These are phyloP conservation scores for Chionographis japonica DNA, from an alignment of 106 monocot genomes.

Conservation along the genomic window DNA sequence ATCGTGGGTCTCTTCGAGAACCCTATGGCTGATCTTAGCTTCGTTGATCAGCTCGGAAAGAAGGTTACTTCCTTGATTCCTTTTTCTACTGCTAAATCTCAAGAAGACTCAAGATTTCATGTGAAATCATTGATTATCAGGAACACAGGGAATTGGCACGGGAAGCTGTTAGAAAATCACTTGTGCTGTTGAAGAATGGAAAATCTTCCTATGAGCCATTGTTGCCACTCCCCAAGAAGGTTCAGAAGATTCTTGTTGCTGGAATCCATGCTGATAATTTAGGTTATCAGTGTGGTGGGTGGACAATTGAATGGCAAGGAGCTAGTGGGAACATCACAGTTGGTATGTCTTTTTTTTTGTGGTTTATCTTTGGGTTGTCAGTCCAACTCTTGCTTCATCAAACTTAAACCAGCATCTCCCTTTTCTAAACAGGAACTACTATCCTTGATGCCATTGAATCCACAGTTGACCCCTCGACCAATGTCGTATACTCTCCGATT, in stretches of 20 bases:
- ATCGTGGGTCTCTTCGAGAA: slow-evolving; percentile 3
- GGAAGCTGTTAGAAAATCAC: slow-evolving; percentile 14
- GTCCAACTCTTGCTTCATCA: too few relatives aligned
- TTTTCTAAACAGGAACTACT: slow-evolving; percentile 33
- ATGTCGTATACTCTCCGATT: slow-evolving; percentile 40
- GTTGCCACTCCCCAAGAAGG: background rate
- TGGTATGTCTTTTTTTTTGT: too few relatives aligned
- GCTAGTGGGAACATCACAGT: too few relatives aligned
- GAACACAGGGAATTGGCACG: slow-evolving; percentile 6
- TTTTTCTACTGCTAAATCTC: background rate
- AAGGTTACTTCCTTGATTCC: background rate
- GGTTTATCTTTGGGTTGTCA: too few relatives aligned
- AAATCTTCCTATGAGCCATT: background rate
- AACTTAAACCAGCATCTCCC: too few relatives aligned
- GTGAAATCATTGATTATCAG: background rate
- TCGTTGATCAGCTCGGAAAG: background rate
- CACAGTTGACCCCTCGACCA: slow-evolving; percentile 33
- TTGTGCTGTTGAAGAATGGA: slow-evolving; percentile 7
- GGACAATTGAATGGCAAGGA: too few relatives aligned
- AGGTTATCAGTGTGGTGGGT: too few relatives aligned
- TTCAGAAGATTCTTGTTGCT: too few relatives aligned
- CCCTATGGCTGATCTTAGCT: slow-evolving; percentile 2
- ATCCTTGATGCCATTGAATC: slow-evolving; percentile 45
- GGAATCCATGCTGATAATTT: too few relatives aligned
- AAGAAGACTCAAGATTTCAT: too few relatives aligned